Conservation (phyloP, 805 yeast species). For the Jamesozyma jinghongensis region DNA sequence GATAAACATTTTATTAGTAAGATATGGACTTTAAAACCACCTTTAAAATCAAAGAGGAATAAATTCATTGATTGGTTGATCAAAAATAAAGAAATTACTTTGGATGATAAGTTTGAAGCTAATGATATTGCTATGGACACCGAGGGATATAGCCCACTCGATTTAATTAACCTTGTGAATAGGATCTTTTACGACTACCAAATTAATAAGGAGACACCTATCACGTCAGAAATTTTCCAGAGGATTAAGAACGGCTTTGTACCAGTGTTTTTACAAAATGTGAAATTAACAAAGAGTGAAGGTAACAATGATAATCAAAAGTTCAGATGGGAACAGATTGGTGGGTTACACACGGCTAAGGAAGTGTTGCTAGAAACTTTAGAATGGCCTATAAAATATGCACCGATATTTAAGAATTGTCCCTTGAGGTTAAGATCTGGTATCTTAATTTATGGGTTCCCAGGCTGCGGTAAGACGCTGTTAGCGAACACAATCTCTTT, state of each 20-base stretch:
- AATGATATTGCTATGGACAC: slow-evolving; percentile 57
- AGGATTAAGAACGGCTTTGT: slow-evolving; percentile 57
- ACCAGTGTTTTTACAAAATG: slow-evolving; percentile 80
- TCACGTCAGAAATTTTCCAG: slow-evolving; percentile 29
- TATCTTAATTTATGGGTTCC: slow-evolving; percentile 83
- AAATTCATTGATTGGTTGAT: slow-evolving; percentile 39
- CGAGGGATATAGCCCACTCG: slow-evolving; percentile 86
- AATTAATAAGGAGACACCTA: background rate
- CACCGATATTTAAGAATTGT: slow-evolving; percentile 85
- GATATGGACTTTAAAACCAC: slow-evolving; percentile 51
- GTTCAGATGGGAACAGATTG: slow-evolving; percentile 78
- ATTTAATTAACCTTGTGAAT: slow-evolving; percentile 61
- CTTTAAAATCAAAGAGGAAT: slow-evolving; percentile 54
- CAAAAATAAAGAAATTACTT: slow-evolving; percentile 9
- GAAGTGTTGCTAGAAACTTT: slow-evolving; percentile 70
- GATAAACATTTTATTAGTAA: slow-evolving; percentile 67
- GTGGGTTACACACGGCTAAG: slow-evolving; percentile 76
- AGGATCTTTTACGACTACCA: slow-evolving; percentile 49
- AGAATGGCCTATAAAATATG: slow-evolving; percentile 96
- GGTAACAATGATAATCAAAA: slow-evolving; percentile 21
- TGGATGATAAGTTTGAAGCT: slow-evolving; percentile 29
- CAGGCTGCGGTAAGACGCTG: slow-evolving; percentile 95
- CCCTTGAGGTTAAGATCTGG: slow-evolving; percentile 88
- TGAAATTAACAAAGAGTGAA: slow-evolving; percentile 61
- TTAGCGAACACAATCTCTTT: slow-evolving; percentile 90